Base-by-base conservation (phyloP, 345 rosid species). In the Camelina laxa region DNA sequence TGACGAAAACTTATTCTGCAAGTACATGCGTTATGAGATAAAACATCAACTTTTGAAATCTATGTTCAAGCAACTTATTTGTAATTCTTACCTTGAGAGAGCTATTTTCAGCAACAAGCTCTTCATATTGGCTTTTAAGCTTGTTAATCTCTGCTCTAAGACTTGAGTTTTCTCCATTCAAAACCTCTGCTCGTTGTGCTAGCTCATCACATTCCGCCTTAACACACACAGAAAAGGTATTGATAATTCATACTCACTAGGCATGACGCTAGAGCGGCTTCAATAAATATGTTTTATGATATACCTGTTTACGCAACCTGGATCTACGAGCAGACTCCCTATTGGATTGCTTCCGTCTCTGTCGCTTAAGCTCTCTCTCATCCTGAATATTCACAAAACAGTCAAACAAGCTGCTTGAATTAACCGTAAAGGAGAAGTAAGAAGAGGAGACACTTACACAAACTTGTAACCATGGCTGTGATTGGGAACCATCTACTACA, bases 151-250 rank as follows among this genome's bases (percentile, higher is more conserved):
- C 98, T 75, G 91, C 87, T 84, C 93, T 82, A 50, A 95, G 91
- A 80, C 70, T 84, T 51, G 87, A 79, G 83, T 92, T 92, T 81
- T 95, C 99, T 76, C 87, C 97, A 83, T 90, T 90, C 68, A 92
- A 83, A 35, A 70, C 81, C 16, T 90, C 97, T 20, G 97, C 97
- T 10, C 87, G 89, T 74, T 90, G 93, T 2, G 99, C 96, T 65
- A 95, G 88, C 76, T 90, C 99, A 65, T 95, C 99, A 67, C 97
- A 95, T 82, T 95, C 99, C n/a, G 97, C 99, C 99, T 95, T 81
- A 79, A 74, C 30, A 49, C 56, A 35, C 82, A 77, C 75, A 75
- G 69, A 63, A 38, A 71, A 36, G 47, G 15, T 19, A 41, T n/a
- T n/a, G 33, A 47, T 65, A 59, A 22, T 47, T 47, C 41, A 53